Percentiles rank a stretch among this genome's conserved stretches.
phyloP scores from a whole-genome alignment of 1,139 yeast genomes.

The Hemisphaericaspora xylanilytica region DNA sequence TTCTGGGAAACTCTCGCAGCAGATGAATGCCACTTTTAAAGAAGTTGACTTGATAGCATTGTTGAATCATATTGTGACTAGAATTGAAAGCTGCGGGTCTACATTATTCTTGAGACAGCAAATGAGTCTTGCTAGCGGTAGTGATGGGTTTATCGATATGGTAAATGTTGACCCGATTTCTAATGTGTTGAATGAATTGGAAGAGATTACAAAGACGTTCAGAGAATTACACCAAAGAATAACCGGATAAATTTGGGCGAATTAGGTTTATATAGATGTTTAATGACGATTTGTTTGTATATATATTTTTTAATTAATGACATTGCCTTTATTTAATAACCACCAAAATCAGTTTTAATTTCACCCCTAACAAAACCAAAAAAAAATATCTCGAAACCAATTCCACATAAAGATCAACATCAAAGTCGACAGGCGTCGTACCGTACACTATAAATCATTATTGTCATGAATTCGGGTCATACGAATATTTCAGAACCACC shows the following conservation, averaged over 20 bases:
- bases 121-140: slow-evolving; percentile 24
- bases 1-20: slow-evolving; percentile 24
- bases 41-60: slow-evolving; percentile 44
- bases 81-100: slow-evolving; percentile 57
- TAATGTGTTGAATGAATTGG: slow-evolving; percentile 29
- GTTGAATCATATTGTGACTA: slow-evolving; percentile 59
- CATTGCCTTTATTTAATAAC: too few relatives aligned
- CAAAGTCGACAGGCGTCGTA: too few relatives aligned
- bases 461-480: neutral
- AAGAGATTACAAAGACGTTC: slow-evolving; percentile 15
- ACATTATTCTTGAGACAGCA: slow-evolving; percentile 35
- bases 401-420: neutral
- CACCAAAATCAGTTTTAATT: too few relatives aligned
- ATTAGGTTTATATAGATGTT: neutral
- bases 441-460: too few relatives aligned
- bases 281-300: too few relatives aligned
- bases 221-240: slow-evolving; percentile 6
- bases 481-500: neutral
- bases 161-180: slow-evolving; percentile 22
- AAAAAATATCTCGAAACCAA: too few relatives aligned
- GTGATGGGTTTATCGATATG: slow-evolving; percentile 24
- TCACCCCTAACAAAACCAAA: too few relatives aligned
- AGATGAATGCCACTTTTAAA: slow-evolving; percentile 25
- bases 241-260: too few relatives aligned
- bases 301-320: too few relatives aligned